Base-by-base conservation (phyloP, 2,329 filamentous ascomycete species). In the Ascosphaera aggregata region DNA sequence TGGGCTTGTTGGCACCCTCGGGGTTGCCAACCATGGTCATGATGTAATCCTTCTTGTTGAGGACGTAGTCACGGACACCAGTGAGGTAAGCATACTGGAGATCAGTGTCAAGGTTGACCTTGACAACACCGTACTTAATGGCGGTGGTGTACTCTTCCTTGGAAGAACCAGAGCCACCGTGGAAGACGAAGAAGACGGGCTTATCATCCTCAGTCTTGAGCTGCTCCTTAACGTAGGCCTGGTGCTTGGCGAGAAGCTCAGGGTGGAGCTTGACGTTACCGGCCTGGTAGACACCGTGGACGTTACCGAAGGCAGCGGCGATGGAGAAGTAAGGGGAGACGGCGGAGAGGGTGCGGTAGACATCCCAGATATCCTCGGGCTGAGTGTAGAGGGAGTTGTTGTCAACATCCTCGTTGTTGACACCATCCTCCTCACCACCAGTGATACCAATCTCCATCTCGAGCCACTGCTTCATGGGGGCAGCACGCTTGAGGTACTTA, bases 101-200 rank as follows among this genome's bases (percentile, higher is more conserved):
- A 58, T 98, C 89, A 38, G 89, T 98, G 65, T 98, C 89, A 53
- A 98, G 69, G 69, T 98, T 98, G 65, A 98, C 89, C 77, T 98
- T 98, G 67, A 94, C 78, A 51, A 98, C 86, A 69, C 89, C 89
- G 62, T 86, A 79, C 57, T 66, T 65, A 62, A 94, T 94, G 56
- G 85, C 86, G 51, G 82, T 73, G 46, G 67, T 69, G 71, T 80
- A 98, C 66, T 98, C 89, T 51, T 81, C 63, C 69, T 93, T 91
- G 58, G 71, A 69, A 48, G 80, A 91, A 49, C 89, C 89, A 46
- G 81, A 92, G 53, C 89, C 89, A 54, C 89, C 89, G 71, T 98
- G 89, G 79, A 98, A 98, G 60, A 98, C 89, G 54, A 98, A 82
- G 75, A 85, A 95, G 56, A 95, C 80, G 49, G 89, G 89, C 77